A percentile compares a stretch with the other conserved stretches of the same genome.
These are phyloP conservation scores for Aureobasidium sp. DNA, from an alignment of 2,329 filamentous ascomycete species.

Conservation along the genomic window DNA sequence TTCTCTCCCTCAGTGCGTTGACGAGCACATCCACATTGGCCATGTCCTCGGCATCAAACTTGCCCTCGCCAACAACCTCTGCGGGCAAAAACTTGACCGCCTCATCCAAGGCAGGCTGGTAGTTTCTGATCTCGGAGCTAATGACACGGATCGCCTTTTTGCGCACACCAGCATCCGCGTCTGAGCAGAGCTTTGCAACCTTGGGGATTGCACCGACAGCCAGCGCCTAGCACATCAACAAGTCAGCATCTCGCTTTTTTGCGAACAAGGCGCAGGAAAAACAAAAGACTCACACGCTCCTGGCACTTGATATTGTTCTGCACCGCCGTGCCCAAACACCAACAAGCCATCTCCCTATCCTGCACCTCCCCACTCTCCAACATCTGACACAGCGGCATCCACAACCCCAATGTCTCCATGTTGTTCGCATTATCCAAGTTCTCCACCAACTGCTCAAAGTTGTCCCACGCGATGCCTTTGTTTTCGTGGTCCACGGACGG, in stretches of 20 bases:
- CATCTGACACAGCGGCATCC: slow-evolving; percentile 67
- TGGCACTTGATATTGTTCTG: slow-evolving; percentile 90
- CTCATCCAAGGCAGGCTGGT: slow-evolving; percentile 62
- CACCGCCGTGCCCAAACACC: slow-evolving; percentile 88
- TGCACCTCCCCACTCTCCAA: slow-evolving; percentile 61
- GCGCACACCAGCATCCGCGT: slow-evolving; percentile 55
- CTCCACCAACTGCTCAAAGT: slow-evolving; percentile 88
- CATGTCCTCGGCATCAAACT: slow-evolving; percentile 80
- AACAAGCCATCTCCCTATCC: slow-evolving; percentile 77
- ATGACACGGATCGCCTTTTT: slow-evolving; percentile 86
- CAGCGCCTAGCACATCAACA: slow-evolving; percentile 34
- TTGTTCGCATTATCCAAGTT: slow-evolving; percentile 96
- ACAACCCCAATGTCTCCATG: slow-evolving; percentile 67
- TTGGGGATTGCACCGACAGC: slow-evolving; percentile 57
- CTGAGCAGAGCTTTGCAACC: slow-evolving; percentile 58
- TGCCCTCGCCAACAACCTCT: slow-evolving; percentile 45
- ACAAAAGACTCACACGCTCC: slow-evolving; percentile 52
- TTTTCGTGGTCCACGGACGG: slow-evolving; percentile 58
- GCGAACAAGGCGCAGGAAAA: no score
- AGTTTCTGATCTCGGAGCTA: slow-evolving; percentile 79
- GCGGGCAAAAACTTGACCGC: slow-evolving; percentile 58
- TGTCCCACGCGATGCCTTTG: slow-evolving; percentile 81
- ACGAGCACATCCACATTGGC: slow-evolving; percentile 58
- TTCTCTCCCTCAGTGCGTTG: slow-evolving; percentile 22
- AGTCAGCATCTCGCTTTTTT: slow-evolving; percentile 14